A percentile compares a stretch with the other conserved stretches of the same genome.
phyloP scores from a whole-genome alignment of 345 rosid species.

The Brassica nigra region DNA sequence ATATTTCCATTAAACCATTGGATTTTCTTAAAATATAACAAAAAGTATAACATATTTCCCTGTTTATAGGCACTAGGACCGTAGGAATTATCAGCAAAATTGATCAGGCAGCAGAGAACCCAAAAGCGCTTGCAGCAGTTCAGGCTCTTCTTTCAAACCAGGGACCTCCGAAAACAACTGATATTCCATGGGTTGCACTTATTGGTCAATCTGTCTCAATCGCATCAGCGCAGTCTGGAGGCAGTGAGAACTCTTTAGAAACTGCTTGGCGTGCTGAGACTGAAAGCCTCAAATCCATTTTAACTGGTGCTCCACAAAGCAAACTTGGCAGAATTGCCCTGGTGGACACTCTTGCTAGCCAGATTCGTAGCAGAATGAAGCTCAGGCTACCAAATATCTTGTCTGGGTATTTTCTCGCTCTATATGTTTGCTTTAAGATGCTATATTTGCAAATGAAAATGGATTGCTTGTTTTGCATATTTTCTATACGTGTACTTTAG shows the following conservation, averaged over 20 bases:
- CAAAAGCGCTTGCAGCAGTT: constrained; percentile 3
- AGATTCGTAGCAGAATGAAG: constrained; percentile 1
- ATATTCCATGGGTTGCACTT: neutral
- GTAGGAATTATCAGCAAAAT: constrained; percentile 92
- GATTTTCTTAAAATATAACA: neutral
- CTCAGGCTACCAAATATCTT: neutral
- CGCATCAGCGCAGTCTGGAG: constrained; percentile 5
- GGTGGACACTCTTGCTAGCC: constrained; percentile 8
- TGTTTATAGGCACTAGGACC: constrained; percentile 80
- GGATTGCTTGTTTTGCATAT: constrained; percentile 13
- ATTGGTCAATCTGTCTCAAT: constrained; percentile 7
- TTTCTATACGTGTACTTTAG: constrained; percentile 4
- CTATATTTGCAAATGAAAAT: constrained; percentile 2
- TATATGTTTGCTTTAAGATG: constrained; percentile 6
- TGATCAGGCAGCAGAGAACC: constrained; percentile 34
- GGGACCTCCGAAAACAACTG: constrained; percentile 1
- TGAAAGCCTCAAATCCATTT: neutral
- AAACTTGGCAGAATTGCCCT: constrained; percentile 2
- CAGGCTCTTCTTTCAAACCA: constrained; percentile 5
- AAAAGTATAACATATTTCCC: constrained; percentile 2
- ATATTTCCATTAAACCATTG: constrained; percentile 4
- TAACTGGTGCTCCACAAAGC: neutral
- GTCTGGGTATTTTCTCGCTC: constrained; percentile 60
- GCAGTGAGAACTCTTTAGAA: neutral
- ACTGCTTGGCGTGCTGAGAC: constrained; percentile 6